Base-by-base conservation (phyloP, 768 basidiomycete genomes). In the Cantharellus anzutake region DNA sequence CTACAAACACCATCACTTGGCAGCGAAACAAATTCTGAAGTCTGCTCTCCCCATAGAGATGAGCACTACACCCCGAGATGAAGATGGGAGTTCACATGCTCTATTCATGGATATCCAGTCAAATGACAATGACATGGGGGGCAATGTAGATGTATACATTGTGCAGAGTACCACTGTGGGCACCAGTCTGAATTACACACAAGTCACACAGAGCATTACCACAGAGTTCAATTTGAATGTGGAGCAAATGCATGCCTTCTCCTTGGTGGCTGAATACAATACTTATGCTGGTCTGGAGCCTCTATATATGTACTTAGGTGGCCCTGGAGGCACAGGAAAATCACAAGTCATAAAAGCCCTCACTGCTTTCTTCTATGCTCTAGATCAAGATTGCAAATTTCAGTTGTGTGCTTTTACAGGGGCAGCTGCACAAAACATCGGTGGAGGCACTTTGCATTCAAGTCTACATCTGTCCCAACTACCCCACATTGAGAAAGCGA, bases 321-420 rank as follows among this genome's bases (percentile, higher is more conserved):
- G 63, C 14, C 34, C 61, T 56, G 63, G 63, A 50, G 63, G 63
- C 14, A 64, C 63, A 37, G 63, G 62, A 3, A 64, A 64, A 52
- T 59, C 62, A 4, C 16, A 52, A 3, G 63, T 64, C 3, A 63
- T 64, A 29, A 37, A 64, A 29, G 62, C 62, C 4, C 29, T 64
- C 2, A 55, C 20, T 7, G 51, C 51, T 7, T 63, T 63, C 4
- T 63, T 64, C 41, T 5, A 50, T 7, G 16, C n/a, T 40, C 38
- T 35, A 4, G 41, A 48, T 20, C 52, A 57, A 59, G 39, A 20
- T 14, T 40, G 60, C 4, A 3, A 58, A 20, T 41, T 64, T 2
- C 29, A 63, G 2, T 20, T 63, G 3, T 37, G 50, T 3, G 51
- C 62, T 1, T 63, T 56, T 39, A 64, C 63, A 7, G 63, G 63